Conservation (phyloP, 2,329 filamentous ascomycete genomes). For the Penicillium brasilianum region DNA sequence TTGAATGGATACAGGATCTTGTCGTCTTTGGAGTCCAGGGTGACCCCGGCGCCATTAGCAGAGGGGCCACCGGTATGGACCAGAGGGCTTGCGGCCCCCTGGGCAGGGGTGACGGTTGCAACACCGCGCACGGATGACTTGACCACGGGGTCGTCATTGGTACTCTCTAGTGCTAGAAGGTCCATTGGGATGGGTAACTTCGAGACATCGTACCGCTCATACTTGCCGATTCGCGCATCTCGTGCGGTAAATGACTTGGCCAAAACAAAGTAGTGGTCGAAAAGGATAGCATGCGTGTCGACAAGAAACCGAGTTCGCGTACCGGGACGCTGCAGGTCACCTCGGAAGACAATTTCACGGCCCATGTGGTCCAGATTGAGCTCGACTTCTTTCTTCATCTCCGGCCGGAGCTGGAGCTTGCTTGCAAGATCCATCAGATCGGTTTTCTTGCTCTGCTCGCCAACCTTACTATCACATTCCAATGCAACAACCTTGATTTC, state of each 20-base stretch:
- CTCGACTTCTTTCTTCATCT: conserved; percentile 80
- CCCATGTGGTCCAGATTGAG: conserved; percentile 94
- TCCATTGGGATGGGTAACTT: conserved; percentile 97
- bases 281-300: conserved; percentile 89
- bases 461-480: conserved; percentile 91
- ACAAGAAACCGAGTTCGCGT: conserved; percentile 90
- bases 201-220: conserved; percentile 87
- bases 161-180: conserved; percentile 86
- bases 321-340: conserved; percentile 86
- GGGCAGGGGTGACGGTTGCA: conserved; percentile 60
- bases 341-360: conserved; percentile 83
- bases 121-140: conserved; percentile 78
- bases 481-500: conserved; percentile 88
- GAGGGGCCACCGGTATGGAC: conserved; percentile 71
- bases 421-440: conserved; percentile 81
- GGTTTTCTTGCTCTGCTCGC: conserved; percentile 89
- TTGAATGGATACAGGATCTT: conserved; percentile 92
- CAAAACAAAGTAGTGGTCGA: conserved; percentile 94
- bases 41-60: conserved; percentile 54
- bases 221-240: conserved; percentile 75
- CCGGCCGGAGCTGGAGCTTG: conserved; percentile 83
- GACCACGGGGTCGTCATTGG: conserved; percentile 87
- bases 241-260: conserved; percentile 75
- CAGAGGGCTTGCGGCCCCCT: conserved; percentile 53
- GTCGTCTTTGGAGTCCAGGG: conserved; percentile 69